Conservation (phyloP, 140 eudicot species). For the Bidens hawaiensis region DNA sequence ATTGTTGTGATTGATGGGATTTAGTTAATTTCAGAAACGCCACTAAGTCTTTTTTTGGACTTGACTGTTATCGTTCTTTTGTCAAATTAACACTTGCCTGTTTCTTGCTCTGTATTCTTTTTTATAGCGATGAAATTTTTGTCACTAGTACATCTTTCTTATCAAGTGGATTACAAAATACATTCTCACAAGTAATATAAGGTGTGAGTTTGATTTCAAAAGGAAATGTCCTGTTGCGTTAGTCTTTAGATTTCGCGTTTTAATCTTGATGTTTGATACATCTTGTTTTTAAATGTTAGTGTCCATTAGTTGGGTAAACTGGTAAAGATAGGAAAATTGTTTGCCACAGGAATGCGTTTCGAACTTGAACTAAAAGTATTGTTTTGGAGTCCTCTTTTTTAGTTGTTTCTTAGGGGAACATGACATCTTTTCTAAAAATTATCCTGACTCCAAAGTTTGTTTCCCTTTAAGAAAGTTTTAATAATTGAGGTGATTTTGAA, state of each 20-base stretch:
- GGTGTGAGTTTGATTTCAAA: not conserved
- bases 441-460: no score
- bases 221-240: not conserved
- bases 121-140: not conserved
- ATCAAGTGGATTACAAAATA: not conserved
- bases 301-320: not conserved
- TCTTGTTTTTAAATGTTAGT: not conserved
- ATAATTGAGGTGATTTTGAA: not conserved
- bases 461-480: not conserved
- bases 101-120: not conserved
- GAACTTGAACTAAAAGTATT: not conserved
- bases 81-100: not conserved
- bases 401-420: not conserved
- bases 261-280: not conserved
- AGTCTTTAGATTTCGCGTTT: not conserved
- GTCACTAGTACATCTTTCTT: not conserved
- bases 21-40: not conserved
- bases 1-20: not conserved
- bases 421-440: no score
- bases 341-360: not conserved
- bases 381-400: not conserved
- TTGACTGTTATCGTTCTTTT: not conserved
- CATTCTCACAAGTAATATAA: not conserved
- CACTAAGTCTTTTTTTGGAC: not conserved
- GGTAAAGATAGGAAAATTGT: constrained; percentile 6